Base-by-base conservation (phyloP, 2,329 filamentous ascomycete genomes). In the Aspergillus sp. region DNA sequence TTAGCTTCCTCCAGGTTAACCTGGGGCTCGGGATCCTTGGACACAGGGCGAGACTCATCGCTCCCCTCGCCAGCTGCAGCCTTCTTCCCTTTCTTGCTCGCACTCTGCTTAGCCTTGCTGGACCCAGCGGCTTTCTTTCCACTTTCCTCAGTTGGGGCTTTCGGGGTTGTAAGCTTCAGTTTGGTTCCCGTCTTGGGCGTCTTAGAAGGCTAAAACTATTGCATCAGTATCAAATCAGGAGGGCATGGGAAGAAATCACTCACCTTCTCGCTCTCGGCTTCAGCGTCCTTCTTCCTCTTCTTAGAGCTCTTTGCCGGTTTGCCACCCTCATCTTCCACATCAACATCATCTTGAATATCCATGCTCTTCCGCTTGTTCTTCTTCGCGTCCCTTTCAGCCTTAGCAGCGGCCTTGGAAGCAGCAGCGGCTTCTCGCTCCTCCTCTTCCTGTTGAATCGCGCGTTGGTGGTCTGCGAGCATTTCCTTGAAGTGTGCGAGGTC, bases 401-500 rank as follows among this genome's bases (percentile, higher is more conserved):
- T 85, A 43, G 80, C 79, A 14, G 69, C 70, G 6, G 68, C 74
- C 62, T 85, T 82, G 62, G 86, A 84, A 7, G 84, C 84, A 51
- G 84, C 79, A 54, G 83, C 77, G 47, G 88, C 86, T 68, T 91
- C 88, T 63, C 86, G 82, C 64, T 87, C 88, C 64, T 88, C 84
- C 41, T 82, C 79, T 57, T 85, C 82, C 62, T 81, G 76, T 60
- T 80, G 74, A 55, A 85, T 62, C 14, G 84, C 83, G 57, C 80
- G 76, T 62, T 86, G 79, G 66, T 86, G 85, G 27, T 82, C 78
- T 15, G 73, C 69, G 46, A 98, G 82, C 61, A 97, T 81, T 12
- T 86, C 82, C 79, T 97, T 96, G 82, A 93, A 98, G 75, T 90
- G 85, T 4, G 88, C 80, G 35, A 99, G 79, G 55, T 90, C 84